Base-by-base conservation (phyloP, 352 stramenopile genomes). In the Globisporangium heterothallicum region DNA sequence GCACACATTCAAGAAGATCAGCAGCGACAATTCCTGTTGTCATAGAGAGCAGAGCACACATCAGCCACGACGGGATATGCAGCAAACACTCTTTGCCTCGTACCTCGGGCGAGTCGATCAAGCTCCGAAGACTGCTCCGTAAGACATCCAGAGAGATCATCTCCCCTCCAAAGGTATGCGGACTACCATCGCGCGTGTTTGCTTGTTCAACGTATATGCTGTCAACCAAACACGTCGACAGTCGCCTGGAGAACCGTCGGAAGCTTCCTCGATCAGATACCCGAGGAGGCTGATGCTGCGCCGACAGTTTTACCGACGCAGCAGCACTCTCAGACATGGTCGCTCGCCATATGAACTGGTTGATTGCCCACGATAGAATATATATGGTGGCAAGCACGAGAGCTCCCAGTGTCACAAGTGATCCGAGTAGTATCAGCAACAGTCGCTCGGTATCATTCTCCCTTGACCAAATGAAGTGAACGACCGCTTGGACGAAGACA, bases 1-100 rank as follows among this genome's bases (percentile, higher is more conserved):
- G 41, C 55, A 61, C 12, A 58, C 55, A 6, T 21, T 45, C 22
- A 58, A 13, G 19, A 61, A 61, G n/a, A 61, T 19, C 6, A 61
- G 47, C 24, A 57, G 13, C n/a, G 55, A 35, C 3, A 61, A 8
- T 26, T 59, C 53, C 53, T 59, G 30, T 21, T 5, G 30, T 1
- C 12, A 41, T 22, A 22, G 8, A 14, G n/a, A n/a, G n/a, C n/a
- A n/a, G n/a, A n/a, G n/a, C n/a, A n/a, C n/a, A n/a, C n/a, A n/a
- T n/a, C n/a, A n/a, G n/a, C n/a, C n/a, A n/a, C n/a, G n/a, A n/a
- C n/a, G n/a, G n/a, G n/a, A n/a, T n/a, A n/a, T 10, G n/a, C 18
- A 41, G 41, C 1, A 21, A 21, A 25, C n/a, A n/a, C n/a, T n/a
- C n/a, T n/a, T n/a, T n/a, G n/a, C n/a, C 1, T 22, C 35, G 16